Base-by-base conservation (phyloP, 2,329 filamentous ascomycete genomes). In the Helicocarpus griseus region DNA sequence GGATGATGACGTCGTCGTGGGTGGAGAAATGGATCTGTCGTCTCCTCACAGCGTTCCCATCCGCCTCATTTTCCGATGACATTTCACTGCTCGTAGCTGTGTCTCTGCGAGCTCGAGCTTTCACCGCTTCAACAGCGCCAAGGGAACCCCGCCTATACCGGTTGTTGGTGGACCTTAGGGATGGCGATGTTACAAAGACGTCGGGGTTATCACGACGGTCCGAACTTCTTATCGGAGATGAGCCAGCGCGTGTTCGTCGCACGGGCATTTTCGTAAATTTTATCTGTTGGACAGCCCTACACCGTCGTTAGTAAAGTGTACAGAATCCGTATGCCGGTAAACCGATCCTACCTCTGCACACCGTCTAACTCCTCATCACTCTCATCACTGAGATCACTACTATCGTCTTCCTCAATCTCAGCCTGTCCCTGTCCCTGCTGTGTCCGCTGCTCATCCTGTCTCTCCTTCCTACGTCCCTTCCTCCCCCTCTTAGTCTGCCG, bases 191-290 rank as follows among this genome's bases (percentile, higher is more conserved):
- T 31, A 79, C 67, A 60, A 74, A 68, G n/a, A 78, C 67, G 24
- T 78, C 73, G 7, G 71, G 69, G 17, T 62, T 63, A 48, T 77
- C 75, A 39, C 63, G 64, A 28, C 63, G 67, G 54, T 72, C 70
- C 28, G 69, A 69, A 28, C 70, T 73, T 44, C 88, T 83, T 35
- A 87, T 83, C 3, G 91, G 91, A 45, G 91, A 96, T 0, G 90
- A 96, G 9, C 88, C 91, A 24, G 90, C 87, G 51, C 91, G 83
- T 11, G 28, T 46, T 58, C 82, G 83, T 28, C 90, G 81, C 40
- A 95, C 79, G 1, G 93, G 91, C 87, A 96, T 91, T 70, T 97
- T 97, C 46, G 86, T 83, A 69, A 98, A 98, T 64, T 91, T 90
- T 66, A 97, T 95, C 66, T 94, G 88, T 65, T 94, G 88, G 2